Evolutionary conservation across 208 protist species (phyloP).

Genomic region (Herpetomonas tarakana): DNA sequence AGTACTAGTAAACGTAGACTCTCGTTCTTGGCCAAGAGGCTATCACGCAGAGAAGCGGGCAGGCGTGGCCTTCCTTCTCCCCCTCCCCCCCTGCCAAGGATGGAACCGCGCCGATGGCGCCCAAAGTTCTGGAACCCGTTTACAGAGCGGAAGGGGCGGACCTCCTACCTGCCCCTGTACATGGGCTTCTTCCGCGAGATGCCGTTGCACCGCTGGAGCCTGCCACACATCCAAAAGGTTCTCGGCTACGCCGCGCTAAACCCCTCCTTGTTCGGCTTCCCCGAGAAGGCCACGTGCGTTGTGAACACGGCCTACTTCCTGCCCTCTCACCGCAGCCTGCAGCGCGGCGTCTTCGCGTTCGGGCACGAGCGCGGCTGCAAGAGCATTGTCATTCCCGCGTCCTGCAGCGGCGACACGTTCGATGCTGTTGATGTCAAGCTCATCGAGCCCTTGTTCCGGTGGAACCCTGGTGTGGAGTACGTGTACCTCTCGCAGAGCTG

Average conservation of each 20-base stretch:
- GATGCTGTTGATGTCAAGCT: conserved; percentile 77
- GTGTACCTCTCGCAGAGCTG: conserved; percentile 84
- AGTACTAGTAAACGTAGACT: no score
- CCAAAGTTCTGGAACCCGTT: conserved; percentile 87
- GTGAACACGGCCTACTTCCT: conserved; percentile 89
- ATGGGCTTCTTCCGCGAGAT: conserved; percentile 81
- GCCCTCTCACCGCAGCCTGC: conserved; percentile 66
- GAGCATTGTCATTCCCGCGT: conserved; percentile 78
- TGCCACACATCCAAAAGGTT: conserved; percentile 62
- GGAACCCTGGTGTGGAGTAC: conserved; percentile 86
- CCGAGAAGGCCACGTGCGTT: conserved; percentile 79
- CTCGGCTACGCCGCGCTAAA: conserved; percentile 73
- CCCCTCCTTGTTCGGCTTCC: conserved; percentile 86
- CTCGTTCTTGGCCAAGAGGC: no score
- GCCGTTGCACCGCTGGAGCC: conserved; percentile 79
- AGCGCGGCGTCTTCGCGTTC: conserved; percentile 74
- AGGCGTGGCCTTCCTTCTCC: no score
- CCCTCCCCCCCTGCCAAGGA: no score
- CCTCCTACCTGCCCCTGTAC: conserved; percentile 58
- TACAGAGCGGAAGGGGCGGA: conserved; percentile 42
- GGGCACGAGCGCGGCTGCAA: conserved; percentile 84
- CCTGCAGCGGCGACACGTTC: conserved; percentile 66
- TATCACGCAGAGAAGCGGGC: no score
- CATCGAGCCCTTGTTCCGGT: conserved; percentile 81
- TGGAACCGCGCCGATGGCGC: conserved; percentile 79